Evolutionary conservation across 805 yeast species (phyloP).

Genomic region (Candida pini): DNA sequence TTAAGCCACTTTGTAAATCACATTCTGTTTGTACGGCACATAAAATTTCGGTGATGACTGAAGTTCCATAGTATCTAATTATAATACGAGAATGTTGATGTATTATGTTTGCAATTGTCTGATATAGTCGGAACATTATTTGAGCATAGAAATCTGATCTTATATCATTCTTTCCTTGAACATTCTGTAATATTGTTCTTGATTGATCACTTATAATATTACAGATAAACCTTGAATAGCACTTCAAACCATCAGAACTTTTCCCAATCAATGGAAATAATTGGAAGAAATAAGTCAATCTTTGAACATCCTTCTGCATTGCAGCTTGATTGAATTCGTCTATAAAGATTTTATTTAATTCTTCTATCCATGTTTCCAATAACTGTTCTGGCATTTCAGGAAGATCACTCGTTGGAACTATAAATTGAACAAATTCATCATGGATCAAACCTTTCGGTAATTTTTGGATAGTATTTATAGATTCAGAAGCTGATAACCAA

Average conservation of each 20-base stretch:
- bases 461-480: slow-evolving; percentile 47
- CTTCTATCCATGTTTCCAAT: slow-evolving; percentile 51
- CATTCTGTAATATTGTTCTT: slow-evolving; percentile 52
- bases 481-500: slow-evolving; percentile 74
- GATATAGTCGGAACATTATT: slow-evolving; percentile 64
- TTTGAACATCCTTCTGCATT: slow-evolving; percentile 52
- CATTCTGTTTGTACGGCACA: slow-evolving; percentile 77
- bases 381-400: slow-evolving; percentile 70
- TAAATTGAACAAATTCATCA: slow-evolving; percentile 70
- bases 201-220: slow-evolving; percentile 77
- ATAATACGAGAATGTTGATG: slow-evolving; percentile 84
- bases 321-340: slow-evolving; percentile 71
- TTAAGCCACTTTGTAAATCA: slow-evolving; percentile 87
- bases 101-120: slow-evolving; percentile 76
- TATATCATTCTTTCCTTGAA: slow-evolving; percentile 30
- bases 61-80: slow-evolving; percentile 61
- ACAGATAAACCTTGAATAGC: slow-evolving; percentile 84
- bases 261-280: slow-evolving; percentile 82
- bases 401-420: slow-evolving; percentile 81
- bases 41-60: slow-evolving; percentile 61
- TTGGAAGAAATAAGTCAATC: slow-evolving; percentile 73
- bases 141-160: slow-evolving; percentile 53
- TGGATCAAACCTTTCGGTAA: slow-evolving; percentile 49
- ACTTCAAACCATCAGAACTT: slow-evolving; percentile 62
- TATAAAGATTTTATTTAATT: slow-evolving; percentile 52